Conservation (phyloP, 805 yeast genomes). For the Teunomyces kruisii region DNA sequence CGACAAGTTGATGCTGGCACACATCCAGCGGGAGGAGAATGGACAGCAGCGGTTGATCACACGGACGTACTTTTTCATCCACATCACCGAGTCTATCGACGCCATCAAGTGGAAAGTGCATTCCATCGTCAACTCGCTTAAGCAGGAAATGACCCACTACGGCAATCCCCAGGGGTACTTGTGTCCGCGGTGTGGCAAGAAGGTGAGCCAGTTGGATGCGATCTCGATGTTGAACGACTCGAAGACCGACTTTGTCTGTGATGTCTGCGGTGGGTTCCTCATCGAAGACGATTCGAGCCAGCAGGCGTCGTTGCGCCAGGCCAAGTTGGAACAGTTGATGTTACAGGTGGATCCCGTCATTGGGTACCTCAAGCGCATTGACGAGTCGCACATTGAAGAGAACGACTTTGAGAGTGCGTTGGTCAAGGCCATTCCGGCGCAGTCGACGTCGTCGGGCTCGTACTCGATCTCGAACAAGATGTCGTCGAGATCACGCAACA, state of each 20-base stretch:
- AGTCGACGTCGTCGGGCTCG: slow-evolving; percentile 64
- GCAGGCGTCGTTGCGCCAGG: slow-evolving; percentile 79
- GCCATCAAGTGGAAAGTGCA: slow-evolving; percentile 96
- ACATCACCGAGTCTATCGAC: slow-evolving; percentile 90
- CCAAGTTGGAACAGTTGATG: slow-evolving; percentile 80
- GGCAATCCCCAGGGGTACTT: slow-evolving; percentile 92
- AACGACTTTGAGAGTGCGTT: slow-evolving; percentile 53
- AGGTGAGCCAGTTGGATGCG: slow-evolving; percentile 85
- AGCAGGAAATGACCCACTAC: slow-evolving; percentile 79
- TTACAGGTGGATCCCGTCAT: slow-evolving; percentile 86
- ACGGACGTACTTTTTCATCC: slow-evolving; percentile 82
- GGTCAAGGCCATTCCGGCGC: slow-evolving; percentile 82
- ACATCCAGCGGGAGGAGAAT: slow-evolving; percentile 66
- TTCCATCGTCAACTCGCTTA: slow-evolving; percentile 71
- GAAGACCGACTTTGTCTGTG: slow-evolving; percentile 77
- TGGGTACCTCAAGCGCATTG: slow-evolving; percentile 62
- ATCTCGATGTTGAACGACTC: slow-evolving; percentile 79
- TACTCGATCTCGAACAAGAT: slow-evolving; percentile 57
- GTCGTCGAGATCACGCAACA: slow-evolving; percentile 28
- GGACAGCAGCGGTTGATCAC: slow-evolving; percentile 65
- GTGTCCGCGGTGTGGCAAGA: slow-evolving; percentile 81
- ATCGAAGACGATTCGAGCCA: slow-evolving; percentile 87
- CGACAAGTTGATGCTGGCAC: slow-evolving; percentile 73
- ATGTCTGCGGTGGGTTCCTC: slow-evolving; percentile 72
- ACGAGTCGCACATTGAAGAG: slow-evolving; percentile 40